Evolutionary conservation across 176 grass and related monocot species (phyloP), one percentile per base, ranked within the genome.

Genomic region (Neostapfia colusana): DNA sequence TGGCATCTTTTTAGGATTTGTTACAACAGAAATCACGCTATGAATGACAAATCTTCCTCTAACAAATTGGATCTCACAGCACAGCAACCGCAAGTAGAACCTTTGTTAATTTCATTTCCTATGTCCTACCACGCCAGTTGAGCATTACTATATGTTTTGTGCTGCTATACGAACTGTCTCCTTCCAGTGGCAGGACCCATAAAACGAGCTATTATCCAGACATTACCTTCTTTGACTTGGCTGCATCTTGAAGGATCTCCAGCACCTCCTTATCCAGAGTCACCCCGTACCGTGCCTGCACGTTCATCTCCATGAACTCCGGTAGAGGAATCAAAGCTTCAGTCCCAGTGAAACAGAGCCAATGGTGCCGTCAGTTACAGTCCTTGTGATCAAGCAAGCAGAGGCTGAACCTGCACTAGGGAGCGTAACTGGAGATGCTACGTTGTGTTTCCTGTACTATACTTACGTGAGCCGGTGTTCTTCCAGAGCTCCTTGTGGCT

Each of bases 251-350:
- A 31, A 93, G 75, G 57, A 93, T 83, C 65, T 83, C 81, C 69
- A 97, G 50, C 35, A 83, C 28, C 79, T 88, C 90, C 74, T 59
- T 88, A 40, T 97, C 88, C 0, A 90, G 88, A 18, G 41, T 86
- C 31, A 97, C 59, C 5, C 93, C 88, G 0, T 97, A 93, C 49
- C 84, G 62, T 7, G 87, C 45, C 50, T 78, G 63, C 70, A 83
- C 72, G 65, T 93, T 97, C 88, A 86, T 90, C 64, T 84, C 88
- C 83, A 85, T 90, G 77, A 97, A 93, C 57, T 97, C 93, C 79
- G 59, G 34, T 5, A 97, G 88, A 82, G 93, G 93, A 63, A 97
- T 90, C 68, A 90, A 76, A 88, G 93, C 93, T 97, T 63, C 65
- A 79, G 12, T n/a, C 53, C 1, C n/a, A 75, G 51, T 6, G 46